Evolutionary conservation across 2,329 filamentous ascomycete genomes (phyloP).

Genomic region (Hypomyces perniciosus): DNA sequence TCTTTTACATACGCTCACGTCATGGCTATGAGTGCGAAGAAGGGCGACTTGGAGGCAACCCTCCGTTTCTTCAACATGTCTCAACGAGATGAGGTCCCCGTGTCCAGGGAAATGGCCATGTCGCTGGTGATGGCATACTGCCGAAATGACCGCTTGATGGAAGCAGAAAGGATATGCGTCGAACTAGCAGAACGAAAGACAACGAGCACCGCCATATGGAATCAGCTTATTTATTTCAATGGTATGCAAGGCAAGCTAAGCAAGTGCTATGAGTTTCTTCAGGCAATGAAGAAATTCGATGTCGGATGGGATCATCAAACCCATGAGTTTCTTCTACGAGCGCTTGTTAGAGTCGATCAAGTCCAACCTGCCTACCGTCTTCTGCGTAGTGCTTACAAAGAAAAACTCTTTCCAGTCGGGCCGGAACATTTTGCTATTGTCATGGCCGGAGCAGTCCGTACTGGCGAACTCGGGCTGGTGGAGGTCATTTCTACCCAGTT

Average conservation of each 20-base stretch:
- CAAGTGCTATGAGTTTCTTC: conserved; percentile 43
- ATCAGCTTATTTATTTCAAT: conserved; percentile 65
- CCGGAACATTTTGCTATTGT: conserved; percentile 47
- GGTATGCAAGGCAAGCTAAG: conserved; percentile 53
- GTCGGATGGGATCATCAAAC: conserved; percentile 46
- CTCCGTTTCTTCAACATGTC: conserved; percentile 60
- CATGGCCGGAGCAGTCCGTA: conserved; percentile 45
- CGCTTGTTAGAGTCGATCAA: conserved; percentile 44
- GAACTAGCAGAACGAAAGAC: conserved; percentile 48
- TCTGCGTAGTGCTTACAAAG: conserved; percentile 37
- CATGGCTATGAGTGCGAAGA: conserved; percentile 63
- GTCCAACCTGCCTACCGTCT: conserved; percentile 45
- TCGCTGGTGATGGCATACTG: conserved; percentile 64
- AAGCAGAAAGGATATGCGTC: conserved; percentile 35
- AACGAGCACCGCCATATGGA: conserved; percentile 63
- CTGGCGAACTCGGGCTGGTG: conserved; percentile 37
- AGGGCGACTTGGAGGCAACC: conserved; percentile 68
- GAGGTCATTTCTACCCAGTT: conserved; percentile 39
- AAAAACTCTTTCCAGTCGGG: conserved; percentile 40
- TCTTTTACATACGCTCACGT: conserved; percentile 63
- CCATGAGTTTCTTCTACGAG: conserved; percentile 44
- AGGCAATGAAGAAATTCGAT: conserved; percentile 40
- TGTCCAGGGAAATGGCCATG: conserved; percentile 54
- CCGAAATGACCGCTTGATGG: conserved; percentile 28
- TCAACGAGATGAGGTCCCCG: conserved; percentile 42